A percentile compares a stretch with the other conserved stretches of the same genome.
phyloP scores from a whole-genome alignment of 2,329 filamentous ascomycete genomes.

The Ophiosphaerella herpotricha region DNA sequence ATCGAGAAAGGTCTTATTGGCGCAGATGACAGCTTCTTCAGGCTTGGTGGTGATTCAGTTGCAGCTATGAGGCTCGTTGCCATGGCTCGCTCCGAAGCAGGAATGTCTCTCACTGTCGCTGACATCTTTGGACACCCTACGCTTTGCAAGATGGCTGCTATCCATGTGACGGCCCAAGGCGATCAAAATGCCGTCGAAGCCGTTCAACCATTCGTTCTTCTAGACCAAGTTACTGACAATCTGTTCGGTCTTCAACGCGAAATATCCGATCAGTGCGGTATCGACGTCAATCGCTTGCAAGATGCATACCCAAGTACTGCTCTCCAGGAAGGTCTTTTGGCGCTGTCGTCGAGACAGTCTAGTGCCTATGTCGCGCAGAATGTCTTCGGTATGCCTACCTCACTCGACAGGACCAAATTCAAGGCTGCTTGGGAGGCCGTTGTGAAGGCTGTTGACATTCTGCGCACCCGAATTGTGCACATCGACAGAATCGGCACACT shows the following conservation, averaged over 20 bases:
- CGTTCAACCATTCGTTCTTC: slow-evolving; percentile 5
- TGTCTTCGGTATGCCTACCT: slow-evolving; percentile 33
- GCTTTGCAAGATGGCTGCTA: slow-evolving; percentile 57
- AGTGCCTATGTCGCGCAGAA: slow-evolving; percentile 30
- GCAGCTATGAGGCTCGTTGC: slow-evolving; percentile 12
- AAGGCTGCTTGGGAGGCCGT: slow-evolving; percentile 49
- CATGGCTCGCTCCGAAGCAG: slow-evolving; percentile 2
- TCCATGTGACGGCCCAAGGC: slow-evolving; percentile 39
- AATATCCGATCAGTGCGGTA: slow-evolving; percentile 8
- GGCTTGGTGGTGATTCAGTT: slow-evolving; percentile 14
- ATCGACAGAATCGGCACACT: slow-evolving; percentile 2
- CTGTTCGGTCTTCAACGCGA: not conserved
- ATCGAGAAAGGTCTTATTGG: slow-evolving; percentile 7
- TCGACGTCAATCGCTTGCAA: slow-evolving; percentile 7
- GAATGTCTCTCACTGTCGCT: slow-evolving; percentile 37
- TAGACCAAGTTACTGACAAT: not conserved
- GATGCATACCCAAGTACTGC: slow-evolving; percentile 20
- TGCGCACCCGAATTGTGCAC: slow-evolving; percentile 46
- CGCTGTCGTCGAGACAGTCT: slow-evolving; percentile 8
- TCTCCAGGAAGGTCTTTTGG: slow-evolving; percentile 21
- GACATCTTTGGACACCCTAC: slow-evolving; percentile 46
- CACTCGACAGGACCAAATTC: slow-evolving; percentile 28
- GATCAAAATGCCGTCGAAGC: slow-evolving; percentile 26
- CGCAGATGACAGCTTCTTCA: slow-evolving; percentile 16
- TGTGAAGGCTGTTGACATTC: slow-evolving; percentile 48